phyloP scores from a whole-genome alignment of 2,329 filamentous ascomycete genomes.

The Xylariomycetidae sp. region DNA sequence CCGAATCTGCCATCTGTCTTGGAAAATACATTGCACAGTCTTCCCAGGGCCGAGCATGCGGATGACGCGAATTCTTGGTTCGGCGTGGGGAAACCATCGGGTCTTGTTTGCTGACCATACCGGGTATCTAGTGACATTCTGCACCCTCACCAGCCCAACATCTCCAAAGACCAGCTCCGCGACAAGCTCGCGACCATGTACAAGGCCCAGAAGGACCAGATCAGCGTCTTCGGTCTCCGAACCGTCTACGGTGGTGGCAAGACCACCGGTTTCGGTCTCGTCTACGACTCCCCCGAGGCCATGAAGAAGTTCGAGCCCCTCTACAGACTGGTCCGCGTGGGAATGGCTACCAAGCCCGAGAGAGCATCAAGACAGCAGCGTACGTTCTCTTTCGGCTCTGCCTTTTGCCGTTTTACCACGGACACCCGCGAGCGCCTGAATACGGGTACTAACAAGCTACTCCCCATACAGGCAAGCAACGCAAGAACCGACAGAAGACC shows the following conservation, averaged over 20 bases:
- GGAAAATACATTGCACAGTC: too few species aligned
- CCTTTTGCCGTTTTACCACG: too few species aligned
- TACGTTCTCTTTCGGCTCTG: constrained; percentile 64
- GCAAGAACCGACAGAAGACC: constrained; percentile 99
- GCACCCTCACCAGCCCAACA: constrained; percentile 96
- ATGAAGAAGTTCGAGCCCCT: constrained; percentile 99
- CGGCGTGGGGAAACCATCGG: too few species aligned
- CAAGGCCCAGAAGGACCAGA: constrained; percentile 97
- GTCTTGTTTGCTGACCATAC: too few species aligned
- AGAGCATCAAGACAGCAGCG: constrained; percentile 97
- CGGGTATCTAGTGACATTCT: constrained; percentile 81
- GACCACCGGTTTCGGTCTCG: constrained; percentile 96
- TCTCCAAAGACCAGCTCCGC: constrained; percentile 98
- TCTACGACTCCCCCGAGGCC: constrained; percentile 97
- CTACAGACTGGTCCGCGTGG: constrained; percentile 94
- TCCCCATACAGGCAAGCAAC: constrained; percentile 81
- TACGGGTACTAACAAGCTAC: constrained; percentile 8
- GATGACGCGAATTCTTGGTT: too few species aligned
- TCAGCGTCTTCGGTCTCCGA: constrained; percentile 96
- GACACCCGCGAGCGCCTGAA: too few species aligned
- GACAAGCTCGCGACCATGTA: constrained; percentile 91
- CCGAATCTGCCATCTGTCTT: too few species aligned
- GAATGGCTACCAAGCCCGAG: constrained; percentile 91
- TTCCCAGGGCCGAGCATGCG: too few species aligned
- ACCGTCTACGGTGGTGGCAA: constrained; percentile 99